Base-by-base conservation (phyloP, 257 asterid species). In the Phtheirospermum japonicum region DNA sequence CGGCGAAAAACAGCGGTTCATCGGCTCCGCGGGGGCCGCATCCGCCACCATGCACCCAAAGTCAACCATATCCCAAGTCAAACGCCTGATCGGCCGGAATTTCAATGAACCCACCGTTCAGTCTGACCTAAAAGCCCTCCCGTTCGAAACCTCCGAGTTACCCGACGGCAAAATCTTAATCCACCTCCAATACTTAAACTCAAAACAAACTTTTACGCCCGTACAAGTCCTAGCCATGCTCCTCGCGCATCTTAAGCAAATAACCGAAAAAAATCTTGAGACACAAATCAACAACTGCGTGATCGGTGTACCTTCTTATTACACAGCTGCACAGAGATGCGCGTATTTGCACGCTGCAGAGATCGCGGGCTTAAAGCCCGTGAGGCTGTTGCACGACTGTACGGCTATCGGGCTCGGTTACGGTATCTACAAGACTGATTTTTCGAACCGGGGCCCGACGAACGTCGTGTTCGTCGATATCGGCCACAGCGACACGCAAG, bases 401-500 rank as follows among this genome's bases (percentile, higher is more conserved):
- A 83, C 97, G 43, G 99, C 99, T 70, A 84, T 85, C 63, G 99
- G 83, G 17, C 81, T 93, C 17, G 99, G 97, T 26, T 93, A 86
- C 69, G 99, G 97, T 36, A 83, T 93, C 54, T 93, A 93, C 82
- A 93, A 87, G 78, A 71, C 86, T 0, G 99, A 89, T 51, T 80
- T 78, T 71, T 76, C 74, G 7, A 71, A 72, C 67, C 77, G 65
- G 39, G 79, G 86, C 65, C 76, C 85, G 9, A 59, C 79, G 10
- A 85, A 93, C 79, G 88, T 89, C 61, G 87, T 87, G 69, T 86
- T 89, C 74, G 89, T 93, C 31, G 99, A 93, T 80, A 36, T 93
- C 59, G 99, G 99, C 46, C 99, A 93, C 20, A 72, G 99, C 67
- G 99, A 93, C 75, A 93, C 90, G 23, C 99, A 93, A 73, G 96